Evolutionary conservation across 495 filamentous ascomycete genomes (phyloP), one percentile per base, ranked within the genome.

Genomic region (Neurospora sublineolata): DNA sequence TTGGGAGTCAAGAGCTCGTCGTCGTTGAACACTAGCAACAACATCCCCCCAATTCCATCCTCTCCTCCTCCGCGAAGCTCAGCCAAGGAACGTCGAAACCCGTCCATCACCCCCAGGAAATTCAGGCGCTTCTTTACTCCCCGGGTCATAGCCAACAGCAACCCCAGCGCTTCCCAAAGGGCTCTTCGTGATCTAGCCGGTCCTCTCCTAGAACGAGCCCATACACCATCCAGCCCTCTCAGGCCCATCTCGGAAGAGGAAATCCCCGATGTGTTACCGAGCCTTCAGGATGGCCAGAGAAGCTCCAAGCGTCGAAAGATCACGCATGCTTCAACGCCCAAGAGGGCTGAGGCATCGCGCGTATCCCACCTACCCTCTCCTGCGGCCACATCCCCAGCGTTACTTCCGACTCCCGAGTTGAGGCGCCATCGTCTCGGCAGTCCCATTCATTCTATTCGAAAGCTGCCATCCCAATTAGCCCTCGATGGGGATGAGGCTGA

Each of bases 41-140:
- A 41, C n/a, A 73, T 80, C n/a, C 73, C 80, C 38, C 52, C 52
- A 12, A 33, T 60, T 18, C 52, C 52, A 60, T 77, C 78, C 10
- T 85, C 83, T 0, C 82, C 83, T 0, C 80, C 81, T 10, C 76
- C 76, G 4, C 39, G 76, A 1, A 74, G 69, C 71, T 78, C 75
- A 39, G 78, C 80, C 60, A 85, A 84, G 73, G 83, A 85, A 75
- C 78, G 81, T 71, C 77, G 83, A 42, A 80, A 83, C 68, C 86
- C 86, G 33, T 87, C 86, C 20, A 84, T 93, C 68, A 93, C 91
- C 37, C 91, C 91, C 42, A 83, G 90, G 69, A 90, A 89, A 69
- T 97, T 97, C 76, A 88, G 82, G 46, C 85, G 88, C 37, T 97
- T 97, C 83, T 97, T 97, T 76, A 94, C 92, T 16, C 94, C 94